Percentiles rank a stretch among this genome's conserved stretches.
Evolutionary conservation across 345 rosid genomes (phyloP).

Genomic region (Raphanus sativus): DNA sequence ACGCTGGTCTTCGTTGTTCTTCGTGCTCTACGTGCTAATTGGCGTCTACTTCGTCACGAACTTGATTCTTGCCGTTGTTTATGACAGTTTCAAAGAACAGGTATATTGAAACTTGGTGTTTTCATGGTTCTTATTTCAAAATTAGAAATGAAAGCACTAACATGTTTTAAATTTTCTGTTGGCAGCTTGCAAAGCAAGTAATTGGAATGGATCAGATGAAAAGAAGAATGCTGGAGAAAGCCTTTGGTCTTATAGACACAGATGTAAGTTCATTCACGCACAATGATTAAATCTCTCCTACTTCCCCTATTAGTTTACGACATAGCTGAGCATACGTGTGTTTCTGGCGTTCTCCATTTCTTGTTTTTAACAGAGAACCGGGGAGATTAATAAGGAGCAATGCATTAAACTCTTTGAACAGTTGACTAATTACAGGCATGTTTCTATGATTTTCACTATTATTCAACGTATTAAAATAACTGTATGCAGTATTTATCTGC

Average conservation of each 20-base stretch:
- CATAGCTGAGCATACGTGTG: slow-evolving; percentile 5
- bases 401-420: slow-evolving; percentile 76
- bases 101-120: slow-evolving; percentile 39
- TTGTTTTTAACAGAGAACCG: slow-evolving; percentile 52
- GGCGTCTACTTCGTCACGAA: slow-evolving; percentile 97
- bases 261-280: slow-evolving; percentile 51
- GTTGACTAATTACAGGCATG: slow-evolving; percentile 83
- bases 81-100: slow-evolving; percentile 94
- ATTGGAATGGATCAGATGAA: slow-evolving; percentile 70
- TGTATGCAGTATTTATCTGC: neutral
- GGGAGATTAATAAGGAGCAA: slow-evolving; percentile 68
- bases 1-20: slow-evolving; percentile 83
- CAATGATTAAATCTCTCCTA: slow-evolving; percentile 12
- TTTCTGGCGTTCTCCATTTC: neutral
- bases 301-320: neutral
- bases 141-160: neutral
- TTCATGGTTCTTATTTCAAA: neutral
- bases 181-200: slow-evolving; percentile 90
- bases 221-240: slow-evolving; percentile 65
- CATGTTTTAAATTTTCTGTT: slow-evolving; percentile 14
- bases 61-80: slow-evolving; percentile 96
- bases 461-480: neutral
- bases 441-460: neutral
- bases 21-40: slow-evolving; percentile 74
- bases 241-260: slow-evolving; percentile 77